Base-by-base conservation (phyloP, 2,329 filamentous ascomycete genomes). In the Coniochaeta sp. region DNA sequence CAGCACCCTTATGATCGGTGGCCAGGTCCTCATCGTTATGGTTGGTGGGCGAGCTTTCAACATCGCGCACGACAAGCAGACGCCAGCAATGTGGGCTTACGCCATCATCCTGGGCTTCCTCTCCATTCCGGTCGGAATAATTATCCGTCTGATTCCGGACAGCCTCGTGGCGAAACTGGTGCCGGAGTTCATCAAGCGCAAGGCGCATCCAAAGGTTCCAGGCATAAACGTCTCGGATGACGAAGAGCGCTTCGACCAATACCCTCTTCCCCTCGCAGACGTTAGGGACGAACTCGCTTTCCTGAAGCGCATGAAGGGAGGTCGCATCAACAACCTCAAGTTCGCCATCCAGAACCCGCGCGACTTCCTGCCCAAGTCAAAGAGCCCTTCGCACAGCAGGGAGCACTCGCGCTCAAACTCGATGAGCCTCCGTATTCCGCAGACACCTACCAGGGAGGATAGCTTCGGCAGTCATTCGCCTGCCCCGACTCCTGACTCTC, bases 11-110 rank as follows among this genome's bases (percentile, higher is more conserved):
- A 97, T 98, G 89, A 86, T 93, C 66, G 93, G 86, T 64, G 91
- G 90, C 24, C 93, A 98, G 72, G 79, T 95, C 28, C 82, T 97
- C 74, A 98, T 98, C 71, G 84, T 97, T 68, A 95, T 90, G 68
- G 84, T 96, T 58, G 93, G 93, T 64, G 90, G 91, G 34, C 76
- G 79, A 9, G 91, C 93, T 1, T 96, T 98, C 79, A 84, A 84
- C 57, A 91, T 96, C 62, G 81, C 80, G 1, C 63, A 71, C 0
- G 76, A 79, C 1, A 80, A 74, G 9, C 80, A 97, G 65, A 87
- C 86, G 19, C 83, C 83, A n/a, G 76, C 81, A 14, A 89, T 96
- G 71, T 98, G 93, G 95, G 93, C 80, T 8, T 89, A 95, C 66
- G 96, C 92, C 8, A 82, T 99, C 60, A 80, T 95, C 28, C 83